Conservation (phyloP, 164 flowering plant genomes). For the Nelumbo lutea region DNA sequence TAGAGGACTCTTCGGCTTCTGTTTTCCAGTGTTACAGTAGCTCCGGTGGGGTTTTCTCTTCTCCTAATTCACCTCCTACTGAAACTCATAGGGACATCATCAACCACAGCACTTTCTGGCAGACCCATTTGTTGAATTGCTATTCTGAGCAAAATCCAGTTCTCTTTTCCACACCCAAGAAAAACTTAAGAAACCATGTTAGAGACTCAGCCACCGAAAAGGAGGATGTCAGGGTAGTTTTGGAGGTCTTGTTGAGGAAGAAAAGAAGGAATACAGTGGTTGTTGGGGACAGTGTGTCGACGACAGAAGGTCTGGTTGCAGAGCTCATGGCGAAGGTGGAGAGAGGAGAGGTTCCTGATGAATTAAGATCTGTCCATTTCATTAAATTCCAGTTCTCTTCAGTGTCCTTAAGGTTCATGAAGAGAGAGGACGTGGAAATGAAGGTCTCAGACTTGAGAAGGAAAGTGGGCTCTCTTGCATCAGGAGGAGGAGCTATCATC, state of each 20-base stretch:
- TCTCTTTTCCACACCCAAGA: constrained; percentile 43
- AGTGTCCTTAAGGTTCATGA: constrained; percentile 58
- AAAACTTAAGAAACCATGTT: constrained; percentile 10
- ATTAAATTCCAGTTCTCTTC: constrained; percentile 51
- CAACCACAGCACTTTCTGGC: constrained; percentile 41
- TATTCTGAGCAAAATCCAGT: constrained; percentile 47
- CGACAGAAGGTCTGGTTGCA: constrained; percentile 46
- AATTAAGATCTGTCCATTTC: constrained; percentile 46
- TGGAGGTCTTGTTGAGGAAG: constrained; percentile 55
- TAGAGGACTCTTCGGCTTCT: constrained; percentile 59
- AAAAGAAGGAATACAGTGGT: constrained; percentile 58
- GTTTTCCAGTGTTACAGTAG: constrained; percentile 41
- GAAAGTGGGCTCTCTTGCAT: constrained; percentile 40
- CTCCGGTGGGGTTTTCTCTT: constrained; percentile 47
- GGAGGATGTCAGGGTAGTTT: constrained; percentile 55
- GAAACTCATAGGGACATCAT: constrained; percentile 20
- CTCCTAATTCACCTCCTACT: constrained; percentile 39
- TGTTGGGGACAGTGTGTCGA: constrained; percentile 50
- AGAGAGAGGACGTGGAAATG: constrained; percentile 63
- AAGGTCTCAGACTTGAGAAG: constrained; percentile 50
- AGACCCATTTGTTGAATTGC: constrained; percentile 39
- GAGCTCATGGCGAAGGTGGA: constrained; percentile 57
- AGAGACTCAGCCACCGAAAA: constrained; percentile 17
- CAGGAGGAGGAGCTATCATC: constrained; percentile 52
- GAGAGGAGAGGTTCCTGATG: constrained; percentile 68